Conservation (phyloP, 805 yeast genomes). For the Yarrowia hollandica region DNA sequence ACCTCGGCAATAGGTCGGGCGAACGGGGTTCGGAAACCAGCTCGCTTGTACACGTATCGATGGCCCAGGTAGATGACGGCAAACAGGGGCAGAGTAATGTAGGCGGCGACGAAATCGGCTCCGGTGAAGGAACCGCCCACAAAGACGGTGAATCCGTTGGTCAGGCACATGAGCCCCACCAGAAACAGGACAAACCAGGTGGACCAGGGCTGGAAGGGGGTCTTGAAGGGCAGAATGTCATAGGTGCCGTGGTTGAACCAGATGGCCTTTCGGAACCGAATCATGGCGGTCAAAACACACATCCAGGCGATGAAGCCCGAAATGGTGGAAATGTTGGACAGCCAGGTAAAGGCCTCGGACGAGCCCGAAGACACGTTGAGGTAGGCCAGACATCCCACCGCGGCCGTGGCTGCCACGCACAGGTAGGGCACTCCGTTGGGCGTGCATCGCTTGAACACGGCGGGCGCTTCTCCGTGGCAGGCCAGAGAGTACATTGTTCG, state of each 20-base stretch:
- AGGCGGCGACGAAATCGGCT: conserved; percentile 68
- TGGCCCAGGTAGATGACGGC: conserved; percentile 58
- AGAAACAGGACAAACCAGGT: conserved; percentile 55
- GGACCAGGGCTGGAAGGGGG: conserved; percentile 58
- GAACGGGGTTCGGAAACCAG: conserved; percentile 44
- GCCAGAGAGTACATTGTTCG: conserved; percentile 58
- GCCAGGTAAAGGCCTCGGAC: conserved; percentile 60
- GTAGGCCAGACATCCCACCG: conserved; percentile 64
- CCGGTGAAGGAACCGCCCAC: conserved; percentile 52
- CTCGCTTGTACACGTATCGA: conserved; percentile 46
- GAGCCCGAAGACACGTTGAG: conserved; percentile 60
- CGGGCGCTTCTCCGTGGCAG: conserved; percentile 64
- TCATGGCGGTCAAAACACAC: conserved; percentile 52
- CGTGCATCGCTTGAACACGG: conserved; percentile 59
- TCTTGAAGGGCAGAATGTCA: conserved; percentile 59
- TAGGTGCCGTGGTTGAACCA: conserved; percentile 49
- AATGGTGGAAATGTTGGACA: conserved; percentile 62
- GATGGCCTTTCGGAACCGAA: conserved; percentile 67
- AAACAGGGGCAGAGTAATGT: conserved; percentile 63
- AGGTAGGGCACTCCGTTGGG: conserved; percentile 69
- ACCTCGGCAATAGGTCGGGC: conserved; percentile 56
- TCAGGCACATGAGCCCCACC: conserved; percentile 55
- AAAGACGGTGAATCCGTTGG: conserved; percentile 75
- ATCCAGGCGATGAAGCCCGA: conserved; percentile 70
- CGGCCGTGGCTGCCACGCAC: conserved; percentile 64